Percentiles rank a stretch among this genome's conserved stretches.
Evolutionary conservation across 2,329 filamentous ascomycete species (phyloP).

Genomic region (Colletotrichum coccodes): DNA sequence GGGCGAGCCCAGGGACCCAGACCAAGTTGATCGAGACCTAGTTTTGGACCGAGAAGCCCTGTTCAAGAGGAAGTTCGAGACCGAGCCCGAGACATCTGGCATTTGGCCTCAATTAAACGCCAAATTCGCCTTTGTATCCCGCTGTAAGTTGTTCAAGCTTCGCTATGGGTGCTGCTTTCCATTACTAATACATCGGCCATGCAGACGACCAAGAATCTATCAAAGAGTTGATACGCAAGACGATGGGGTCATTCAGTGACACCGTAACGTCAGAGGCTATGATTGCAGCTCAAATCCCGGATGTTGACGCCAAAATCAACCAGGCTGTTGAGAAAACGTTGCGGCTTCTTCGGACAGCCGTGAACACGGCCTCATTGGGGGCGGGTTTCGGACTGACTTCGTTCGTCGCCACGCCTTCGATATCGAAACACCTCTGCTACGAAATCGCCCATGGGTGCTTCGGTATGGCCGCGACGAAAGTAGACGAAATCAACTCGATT

Average conservation of each 20-base stretch:
- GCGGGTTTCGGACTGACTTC: slow-evolving; percentile 29
- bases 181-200: too few species aligned
- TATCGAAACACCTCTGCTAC: slow-evolving; percentile 36
- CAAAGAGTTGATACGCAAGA: slow-evolving; percentile 16
- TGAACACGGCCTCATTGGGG: neutral
- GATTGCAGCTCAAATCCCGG: slow-evolving; percentile 18
- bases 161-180: rapidly evolving
- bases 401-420: slow-evolving; percentile 35
- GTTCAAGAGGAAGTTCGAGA: neutral
- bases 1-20: neutral
- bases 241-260: neutral
- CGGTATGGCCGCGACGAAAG: slow-evolving; percentile 34
- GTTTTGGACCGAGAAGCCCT: neutral
- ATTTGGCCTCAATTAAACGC: slow-evolving; percentile 7
- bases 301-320: slow-evolving; percentile 25
- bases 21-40: neutral
- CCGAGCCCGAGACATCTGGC: neutral
- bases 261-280: slow-evolving; percentile 6
- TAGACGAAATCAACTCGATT: slow-evolving; percentile 35
- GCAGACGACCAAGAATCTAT: slow-evolving; percentile 30
- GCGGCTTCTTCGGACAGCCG: slow-evolving; percentile 24
- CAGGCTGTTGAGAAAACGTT: slow-evolving; percentile 25
- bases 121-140: slow-evolving; percentile 19
- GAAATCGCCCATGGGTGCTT: slow-evolving; percentile 38
- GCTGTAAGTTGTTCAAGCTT: neutral